Evolutionary conservation across 2,329 filamentous ascomycete genomes (phyloP).

Genomic region (Fusarium proliferatum): DNA sequence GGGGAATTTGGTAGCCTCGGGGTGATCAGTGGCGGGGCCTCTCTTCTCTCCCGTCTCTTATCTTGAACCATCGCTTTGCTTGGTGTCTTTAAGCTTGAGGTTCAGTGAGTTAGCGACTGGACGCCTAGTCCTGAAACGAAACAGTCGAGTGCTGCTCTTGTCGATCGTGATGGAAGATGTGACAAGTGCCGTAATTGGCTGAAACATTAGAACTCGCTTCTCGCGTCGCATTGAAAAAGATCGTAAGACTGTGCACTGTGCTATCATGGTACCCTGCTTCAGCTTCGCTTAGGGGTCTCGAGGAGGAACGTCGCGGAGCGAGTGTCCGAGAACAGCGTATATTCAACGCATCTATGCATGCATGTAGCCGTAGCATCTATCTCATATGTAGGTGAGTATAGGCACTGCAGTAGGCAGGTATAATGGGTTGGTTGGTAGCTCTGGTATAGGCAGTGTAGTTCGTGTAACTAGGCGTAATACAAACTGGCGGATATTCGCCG

Average conservation of each 20-base stretch:
- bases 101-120: neutral
- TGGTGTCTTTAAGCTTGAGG: neutral
- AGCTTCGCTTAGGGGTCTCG: conserved; percentile 12
- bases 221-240: conserved; percentile 6
- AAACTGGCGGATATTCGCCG: neutral
- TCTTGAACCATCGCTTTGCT: conserved; percentile 8
- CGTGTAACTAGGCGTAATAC: conserved; percentile 1
- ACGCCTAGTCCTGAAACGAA: conserved; percentile 34
- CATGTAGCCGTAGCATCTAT: conserved; percentile 6
- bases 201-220: conserved; percentile 9
- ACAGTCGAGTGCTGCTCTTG: conserved; percentile 17
- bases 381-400: conserved; percentile 7
- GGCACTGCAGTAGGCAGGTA: neutral
- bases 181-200: conserved; percentile 39
- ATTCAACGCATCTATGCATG: conserved; percentile 15
- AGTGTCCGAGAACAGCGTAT: conserved; percentile 6
- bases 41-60: conserved; percentile 10
- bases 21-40: conserved; percentile 15
- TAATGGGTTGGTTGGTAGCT: neutral
- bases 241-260: conserved; percentile 12
- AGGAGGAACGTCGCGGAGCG: neutral
- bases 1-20: neutral
- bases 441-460: neutral
- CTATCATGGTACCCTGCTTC: conserved; percentile 8
- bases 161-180: conserved; percentile 37